Percentiles rank a stretch among this genome's conserved stretches.
Conservation (phyloP, 192 early-diverging fungal species). For the Coemansia sp. region DNA sequence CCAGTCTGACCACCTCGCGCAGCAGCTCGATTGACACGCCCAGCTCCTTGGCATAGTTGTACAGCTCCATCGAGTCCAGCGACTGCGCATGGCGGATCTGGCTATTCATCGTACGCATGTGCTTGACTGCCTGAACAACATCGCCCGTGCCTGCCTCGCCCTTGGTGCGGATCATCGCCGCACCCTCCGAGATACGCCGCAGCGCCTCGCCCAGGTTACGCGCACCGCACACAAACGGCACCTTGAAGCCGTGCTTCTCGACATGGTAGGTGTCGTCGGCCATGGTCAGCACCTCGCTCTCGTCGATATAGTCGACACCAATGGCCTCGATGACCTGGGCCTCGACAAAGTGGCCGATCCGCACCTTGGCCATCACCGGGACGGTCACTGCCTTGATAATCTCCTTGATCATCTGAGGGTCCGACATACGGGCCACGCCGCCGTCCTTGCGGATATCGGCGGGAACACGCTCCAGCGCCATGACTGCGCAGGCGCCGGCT, state of each 20-base stretch:
- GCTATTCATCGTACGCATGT: constrained; percentile 81
- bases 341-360: constrained; percentile 99
- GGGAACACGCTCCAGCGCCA: constrained; percentile 98
- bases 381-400: constrained; percentile 94
- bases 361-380: constrained; percentile 99
- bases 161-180: constrained; percentile 97
- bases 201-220: constrained; percentile 97
- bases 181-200: constrained; percentile 94
- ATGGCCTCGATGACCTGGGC: constrained; percentile 92
- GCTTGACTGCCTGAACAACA: constrained; percentile 94
- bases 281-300: constrained; percentile 93
- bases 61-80: constrained; percentile 88
- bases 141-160: constrained; percentile 98
- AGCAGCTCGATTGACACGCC: too few species aligned
- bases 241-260: constrained; percentile 87
- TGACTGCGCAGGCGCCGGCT: constrained; percentile 95
- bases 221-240: constrained; percentile 95
- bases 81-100: constrained; percentile 84
- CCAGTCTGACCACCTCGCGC: too few species aligned
- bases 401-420: constrained; percentile 95
- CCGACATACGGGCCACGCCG: constrained; percentile 98
- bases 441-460: constrained; percentile 96
- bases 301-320: constrained; percentile 96
- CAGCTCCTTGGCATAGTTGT: too few species aligned
- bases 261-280: constrained; percentile 97